These are phyloP conservation scores for Leucaena leucocephala DNA, from an alignment of 306 rosid species.

Conservation along the genomic window DNA sequence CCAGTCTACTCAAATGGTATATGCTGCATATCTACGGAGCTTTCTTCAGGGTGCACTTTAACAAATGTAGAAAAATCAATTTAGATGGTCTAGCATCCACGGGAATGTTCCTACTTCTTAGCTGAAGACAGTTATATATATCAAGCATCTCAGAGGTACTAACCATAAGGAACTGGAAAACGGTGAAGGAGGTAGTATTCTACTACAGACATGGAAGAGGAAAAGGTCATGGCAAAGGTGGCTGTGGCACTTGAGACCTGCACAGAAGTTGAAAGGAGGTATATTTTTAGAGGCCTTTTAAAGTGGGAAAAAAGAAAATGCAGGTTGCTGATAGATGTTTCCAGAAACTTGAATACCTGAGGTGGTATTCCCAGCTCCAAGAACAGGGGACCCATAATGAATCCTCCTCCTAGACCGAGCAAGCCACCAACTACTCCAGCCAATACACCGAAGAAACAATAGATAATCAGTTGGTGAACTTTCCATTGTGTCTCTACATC, in stretches of 20 bases:
- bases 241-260: slow-evolving; percentile 98
- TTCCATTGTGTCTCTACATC: slow-evolving; percentile 47
- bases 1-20: not conserved
- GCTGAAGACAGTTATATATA: not conserved
- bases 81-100: not conserved
- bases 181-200: slow-evolving; percentile 88
- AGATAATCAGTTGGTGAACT: slow-evolving; percentile 54
- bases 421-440: slow-evolving; percentile 92
- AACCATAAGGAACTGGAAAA: slow-evolving; percentile 90
- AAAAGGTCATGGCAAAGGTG: slow-evolving; percentile 91
- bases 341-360: slow-evolving; percentile 52
- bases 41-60: not conserved
- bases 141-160: not conserved
- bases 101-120: not conserved
- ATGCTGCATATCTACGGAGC: not conserved
- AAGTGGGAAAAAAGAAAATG: not conserved
- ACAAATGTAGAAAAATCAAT: not conserved
- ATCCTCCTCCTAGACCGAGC: slow-evolving; percentile 97
- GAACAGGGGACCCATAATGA: slow-evolving; percentile 93
- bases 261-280: slow-evolving; percentile 9
- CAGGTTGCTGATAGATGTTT: not conserved
- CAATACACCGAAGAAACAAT: slow-evolving; percentile 61
- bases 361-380: slow-evolving; percentile 93
- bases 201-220: slow-evolving; percentile 96
- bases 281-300: not conserved